These are phyloP conservation scores for Chamaenerion angustifolium DNA, from an alignment of 345 rosid species.

Conservation along the genomic window DNA sequence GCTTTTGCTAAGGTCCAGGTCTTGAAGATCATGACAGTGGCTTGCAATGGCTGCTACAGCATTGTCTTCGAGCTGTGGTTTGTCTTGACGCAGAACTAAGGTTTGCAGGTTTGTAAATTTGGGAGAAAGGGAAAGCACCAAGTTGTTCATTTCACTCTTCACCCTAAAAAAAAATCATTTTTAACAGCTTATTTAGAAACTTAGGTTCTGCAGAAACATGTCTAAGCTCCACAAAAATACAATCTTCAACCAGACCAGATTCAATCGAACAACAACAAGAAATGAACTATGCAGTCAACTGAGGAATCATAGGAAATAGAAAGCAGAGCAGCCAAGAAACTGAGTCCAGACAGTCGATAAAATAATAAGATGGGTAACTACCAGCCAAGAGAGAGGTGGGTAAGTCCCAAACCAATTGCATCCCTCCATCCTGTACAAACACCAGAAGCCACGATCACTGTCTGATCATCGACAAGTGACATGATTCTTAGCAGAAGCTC, in stretches of 20 bases:
- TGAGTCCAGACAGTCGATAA: no score
- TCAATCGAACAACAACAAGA: no score
- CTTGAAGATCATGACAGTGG: slow-evolving; percentile 68
- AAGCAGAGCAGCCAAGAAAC: no score
- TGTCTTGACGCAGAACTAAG: slow-evolving; percentile 71
- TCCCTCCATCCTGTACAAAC: slow-evolving; percentile 95
- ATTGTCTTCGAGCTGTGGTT: slow-evolving; percentile 72
- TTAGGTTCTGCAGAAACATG: no score
- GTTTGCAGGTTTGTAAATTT: slow-evolving; percentile 64
- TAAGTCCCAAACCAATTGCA: slow-evolving; percentile 59
- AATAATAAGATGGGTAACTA: slow-evolving; percentile 3
- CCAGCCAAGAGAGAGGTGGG: slow-evolving; percentile 76
- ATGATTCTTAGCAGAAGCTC: slow-evolving; percentile 64
- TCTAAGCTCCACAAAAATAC: no score
- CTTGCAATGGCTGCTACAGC: slow-evolving; percentile 72
- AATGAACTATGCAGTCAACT: no score
- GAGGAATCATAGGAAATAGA: no score
- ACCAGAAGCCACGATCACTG: slow-evolving; percentile 62
- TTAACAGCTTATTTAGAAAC: neutral
- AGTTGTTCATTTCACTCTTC: slow-evolving; percentile 62
- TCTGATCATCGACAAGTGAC: slow-evolving; percentile 67
- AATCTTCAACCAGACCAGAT: no score
- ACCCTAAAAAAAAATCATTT: slow-evolving; percentile 32
- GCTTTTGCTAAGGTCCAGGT: slow-evolving; percentile 94
- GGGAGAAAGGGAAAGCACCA: slow-evolving; percentile 73